Evolutionary conservation across 108 stramenopile species (phyloP), one percentile per base, ranked within the genome.

Genomic region (Skeletonema tropicum): DNA sequence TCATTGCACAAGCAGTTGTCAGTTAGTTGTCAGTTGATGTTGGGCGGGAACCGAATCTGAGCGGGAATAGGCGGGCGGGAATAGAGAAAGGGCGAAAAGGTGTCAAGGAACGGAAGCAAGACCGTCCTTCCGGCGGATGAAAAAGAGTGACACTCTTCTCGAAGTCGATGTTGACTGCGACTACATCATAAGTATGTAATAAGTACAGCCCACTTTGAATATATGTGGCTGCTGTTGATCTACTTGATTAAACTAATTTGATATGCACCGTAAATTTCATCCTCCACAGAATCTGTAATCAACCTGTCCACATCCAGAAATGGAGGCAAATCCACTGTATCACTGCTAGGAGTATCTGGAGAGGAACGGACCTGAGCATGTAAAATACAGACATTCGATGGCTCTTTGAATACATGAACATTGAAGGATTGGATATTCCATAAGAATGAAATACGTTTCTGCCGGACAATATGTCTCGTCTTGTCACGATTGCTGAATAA

Each of bases 361-460:
- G 69, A 33, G 23, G 59, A 39, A 31, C 75, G 60, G 10, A 60
- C 73, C 68, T 95, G 94, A 8, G 89, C 90, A 82, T 95, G 94
- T 45, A 95, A 77, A 66, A 95, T 91, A 60, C 88, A 89, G 11
- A 93, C 89, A 38, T 48, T 25, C 2, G 83, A 76, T 26, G 92
- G 91, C 59, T 82, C 71, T 68, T 86, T 32, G 73, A 90, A 93
- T 32, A 87, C 69, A 73, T 93, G 92, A 35, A 95, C 77, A 12
- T 72, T 87, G 69, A 93, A 93, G 52, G 76, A 84, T 70, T 92
- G 90, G 21, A 80, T 77, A 21, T 92, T 88, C 80, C 87, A 94
- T 29, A 96, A 62, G 66, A 96, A 96, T 60, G 83, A 81, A 31
- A 94, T 86, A 6, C 95, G 85, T 59, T 85, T 68, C 66, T 96